phyloP scores from a whole-genome alignment of 148 eudicot genomes.

The Cornus kousa region DNA sequence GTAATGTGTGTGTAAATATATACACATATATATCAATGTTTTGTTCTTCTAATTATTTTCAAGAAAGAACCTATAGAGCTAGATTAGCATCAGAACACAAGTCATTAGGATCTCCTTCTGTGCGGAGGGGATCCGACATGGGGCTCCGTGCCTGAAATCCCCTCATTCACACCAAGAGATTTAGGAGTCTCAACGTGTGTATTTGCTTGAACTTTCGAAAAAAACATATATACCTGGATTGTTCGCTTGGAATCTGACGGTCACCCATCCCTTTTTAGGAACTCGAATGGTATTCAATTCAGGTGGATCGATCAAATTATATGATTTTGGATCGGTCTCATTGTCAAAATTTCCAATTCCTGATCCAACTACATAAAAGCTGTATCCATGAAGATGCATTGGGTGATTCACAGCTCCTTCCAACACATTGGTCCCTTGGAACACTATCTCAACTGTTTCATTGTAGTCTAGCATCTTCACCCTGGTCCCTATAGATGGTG shows the following conservation, averaged over 20 bases:
- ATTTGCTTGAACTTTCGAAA: no score
- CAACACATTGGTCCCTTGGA: background rate
- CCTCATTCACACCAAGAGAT: no score
- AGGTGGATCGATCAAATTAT: slow-evolving; percentile 7
- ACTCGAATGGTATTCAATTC: slow-evolving; percentile 5
- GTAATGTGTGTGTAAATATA: no score
- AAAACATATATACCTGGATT: background rate
- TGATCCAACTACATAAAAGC: slow-evolving; percentile 8
- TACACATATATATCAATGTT: no score
- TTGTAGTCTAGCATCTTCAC: background rate
- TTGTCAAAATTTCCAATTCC: background rate
- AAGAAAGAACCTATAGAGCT: no score
- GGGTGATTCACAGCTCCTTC: slow-evolving; percentile 6
- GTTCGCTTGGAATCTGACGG: background rate
- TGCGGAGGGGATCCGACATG: no score
- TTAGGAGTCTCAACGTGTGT: no score
- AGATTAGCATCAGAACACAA: no score
- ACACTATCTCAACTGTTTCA: slow-evolving; percentile 9
- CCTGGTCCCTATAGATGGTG: background rate
- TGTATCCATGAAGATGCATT: slow-evolving; percentile 4
- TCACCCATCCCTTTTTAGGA: background rate
- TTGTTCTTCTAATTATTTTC: no score
- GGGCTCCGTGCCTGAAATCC: no score
- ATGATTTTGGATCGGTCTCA: background rate
- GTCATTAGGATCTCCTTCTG: no score